Base-by-base conservation (phyloP, 495 filamentous ascomycete genomes). In the Hamigera avellanea region DNA sequence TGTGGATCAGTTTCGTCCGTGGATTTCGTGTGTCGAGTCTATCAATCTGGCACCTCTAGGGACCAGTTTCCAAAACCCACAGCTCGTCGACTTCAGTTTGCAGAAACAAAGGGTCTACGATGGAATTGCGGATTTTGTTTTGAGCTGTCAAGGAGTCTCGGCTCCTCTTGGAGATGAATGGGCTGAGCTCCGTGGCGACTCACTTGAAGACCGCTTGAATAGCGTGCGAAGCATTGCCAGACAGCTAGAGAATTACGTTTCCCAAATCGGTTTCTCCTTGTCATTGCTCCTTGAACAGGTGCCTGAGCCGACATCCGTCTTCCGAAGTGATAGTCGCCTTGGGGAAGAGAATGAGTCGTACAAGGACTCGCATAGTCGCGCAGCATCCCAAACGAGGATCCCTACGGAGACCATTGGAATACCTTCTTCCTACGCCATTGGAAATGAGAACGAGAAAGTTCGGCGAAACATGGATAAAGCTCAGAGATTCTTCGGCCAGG, bases 31-130 rank as follows among this genome's bases (percentile, higher is more conserved):
- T 26, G 74, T 94, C 16, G 88, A 95, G 53, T 93, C 87, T 2
- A 81, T 93, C 54, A 85, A 93, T 42, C 69, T 95, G 16, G 78
- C 78, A 2, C 67, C 78, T 1, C 58, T 89, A 5, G 81, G 76
- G 32, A 80, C 81, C 26, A 75, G 64, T 30, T 80, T 84, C 45
- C 83, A 85, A 52, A 89, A 80, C 33, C 86, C 86, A 0, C 85
- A 91, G 50, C 59, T 96, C 18, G 71, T 81, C 19, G 91, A 96
- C 47, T 95, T 94, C 52, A 77, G 76, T 45, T 70, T 76, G 19
- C 86, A 91, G 46, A 96, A 95, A 61, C 91, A 98, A 52, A 76
- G 78, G 40, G 61, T 93, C 21, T 95, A 95, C 53, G 91, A 96
- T 59, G 80, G 83, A 14, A 81, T 93, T 41, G 86, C 85, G 29